Evolutionary conservation across 768 basidiomycete species (phyloP), one percentile per base, ranked within the genome.

Genomic region (Mycena metata): DNA sequence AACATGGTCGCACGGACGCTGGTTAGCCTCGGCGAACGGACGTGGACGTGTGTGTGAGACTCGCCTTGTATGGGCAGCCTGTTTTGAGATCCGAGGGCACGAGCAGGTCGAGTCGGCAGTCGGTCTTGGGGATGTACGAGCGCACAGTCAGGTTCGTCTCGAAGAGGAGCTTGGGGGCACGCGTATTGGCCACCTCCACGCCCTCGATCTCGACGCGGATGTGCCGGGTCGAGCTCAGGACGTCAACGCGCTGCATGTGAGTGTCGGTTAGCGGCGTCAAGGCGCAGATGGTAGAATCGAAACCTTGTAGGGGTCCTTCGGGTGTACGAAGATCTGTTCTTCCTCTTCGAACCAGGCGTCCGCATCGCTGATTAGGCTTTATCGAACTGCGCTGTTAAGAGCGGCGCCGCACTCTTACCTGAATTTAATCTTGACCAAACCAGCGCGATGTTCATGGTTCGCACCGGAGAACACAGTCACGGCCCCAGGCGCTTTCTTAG

Each of bases 291-390:
- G 30, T 46, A 19, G 36, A 12, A 49, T 17, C 65, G 74, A 47
- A 4, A 90, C 90, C 83, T 91, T 91, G 78, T 90, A 91, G 1
- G 90, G 89, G 74, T 91, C 90, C 71, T 88, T 90, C 10, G 89
- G 87, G 66, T 91, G 90, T 2, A 83, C 79, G 64, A 82, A 87
- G 36, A 91, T 83, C 62, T 86, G 76, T 54, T 91, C 89, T 55
- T 90, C 90, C 73, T 91, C 90, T 78, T 91, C 90, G 58, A 90
- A 89, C 90, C 90, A 91, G 4, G 84, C 83, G 68, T 90, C 89
- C 72, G 85, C 83, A 19, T 82, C 83, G 16, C 77, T 66, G 35
- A 30, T n/a, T 17, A n/a, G 21, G 56, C n/a, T 9, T 33, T 16
- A 24, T 62, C n/a, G 8, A 52, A 11, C 6, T 13, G 10, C 39